Percentiles rank a stretch among this genome's conserved stretches.
Evolutionary conservation across 768 basidiomycete species (phyloP).

Genomic region (Xerocomellus chrysenteron): DNA sequence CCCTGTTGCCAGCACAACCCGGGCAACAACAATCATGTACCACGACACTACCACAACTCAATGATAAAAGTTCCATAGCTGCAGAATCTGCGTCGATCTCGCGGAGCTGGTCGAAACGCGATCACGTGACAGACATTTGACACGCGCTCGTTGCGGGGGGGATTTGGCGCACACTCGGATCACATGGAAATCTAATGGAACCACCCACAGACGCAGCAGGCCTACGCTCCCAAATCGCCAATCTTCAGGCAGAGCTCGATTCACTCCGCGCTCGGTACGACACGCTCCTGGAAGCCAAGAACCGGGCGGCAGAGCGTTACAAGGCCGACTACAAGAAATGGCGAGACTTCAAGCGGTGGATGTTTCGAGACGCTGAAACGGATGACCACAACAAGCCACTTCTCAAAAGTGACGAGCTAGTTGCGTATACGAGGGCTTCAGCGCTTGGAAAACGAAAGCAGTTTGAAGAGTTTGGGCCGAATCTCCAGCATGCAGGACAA

Average conservation of each 20-base stretch:
- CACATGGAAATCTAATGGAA: conserved; percentile 2
- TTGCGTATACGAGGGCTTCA: conserved; percentile 20
- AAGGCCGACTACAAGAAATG: conserved; percentile 55
- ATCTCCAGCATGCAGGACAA: conserved; percentile 2
- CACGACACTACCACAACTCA: too few relatives aligned
- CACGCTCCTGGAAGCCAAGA: conserved; percentile 41
- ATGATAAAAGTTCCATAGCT: too few relatives aligned
- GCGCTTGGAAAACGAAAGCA: conserved; percentile 30
- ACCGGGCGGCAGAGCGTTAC: conserved; percentile 47
- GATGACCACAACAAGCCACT: conserved; percentile 27
- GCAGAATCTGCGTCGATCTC: too few relatives aligned
- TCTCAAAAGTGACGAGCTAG: conserved; percentile 32
- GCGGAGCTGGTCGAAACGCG: conserved; percentile 6
- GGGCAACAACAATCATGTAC: too few relatives aligned
- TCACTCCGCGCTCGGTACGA: conserved; percentile 45
- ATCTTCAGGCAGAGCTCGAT: conserved; percentile 33
- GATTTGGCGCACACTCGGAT: background rate
- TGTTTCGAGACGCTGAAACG: conserved; percentile 36
- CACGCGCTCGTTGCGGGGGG: background rate
- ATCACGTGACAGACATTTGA: conserved; percentile 21
- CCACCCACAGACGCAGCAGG: background rate
- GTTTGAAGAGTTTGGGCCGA: conserved; percentile 21
- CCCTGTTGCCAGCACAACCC: too few relatives aligned
- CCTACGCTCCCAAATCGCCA: conserved; percentile 14
- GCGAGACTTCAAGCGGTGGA: conserved; percentile 44